Percentiles rank a stretch among this genome's conserved stretches.
phyloP scores from a whole-genome alignment of 106 monocot genomes.

The Dendrobium catenatum region DNA sequence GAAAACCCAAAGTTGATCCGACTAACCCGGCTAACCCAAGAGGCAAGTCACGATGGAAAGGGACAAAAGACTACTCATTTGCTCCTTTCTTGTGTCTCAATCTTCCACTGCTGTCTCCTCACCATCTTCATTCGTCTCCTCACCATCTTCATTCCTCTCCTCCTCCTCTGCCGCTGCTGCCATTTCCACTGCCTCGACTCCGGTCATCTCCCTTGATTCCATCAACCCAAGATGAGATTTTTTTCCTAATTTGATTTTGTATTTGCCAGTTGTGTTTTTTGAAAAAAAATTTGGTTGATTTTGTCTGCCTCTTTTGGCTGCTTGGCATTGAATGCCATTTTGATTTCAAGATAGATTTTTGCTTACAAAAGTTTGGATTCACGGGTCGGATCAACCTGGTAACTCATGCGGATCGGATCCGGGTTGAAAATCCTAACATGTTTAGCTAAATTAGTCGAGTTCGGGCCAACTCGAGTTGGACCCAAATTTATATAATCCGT shows the following conservation, averaged over 20 bases:
- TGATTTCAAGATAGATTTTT: neutral
- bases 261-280: neutral
- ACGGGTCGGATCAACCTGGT: no score
- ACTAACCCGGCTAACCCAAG: neutral
- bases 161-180: neutral
- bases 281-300: no score
- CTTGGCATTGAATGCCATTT: neutral
- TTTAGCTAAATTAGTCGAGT: no score
- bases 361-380: no score
- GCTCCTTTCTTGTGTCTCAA: neutral
- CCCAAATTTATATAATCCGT: no score
- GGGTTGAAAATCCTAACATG: no score
- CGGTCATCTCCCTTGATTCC: slow-evolving; percentile 11
- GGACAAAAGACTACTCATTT: slow-evolving; percentile 25
- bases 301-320: neutral
- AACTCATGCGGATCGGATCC: no score
- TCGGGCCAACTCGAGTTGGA: no score
- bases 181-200: neutral
- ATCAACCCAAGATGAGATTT: slow-evolving; percentile 61
- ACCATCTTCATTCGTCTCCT: neutral
- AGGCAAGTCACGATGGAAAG: slow-evolving; percentile 45
- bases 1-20: no score
- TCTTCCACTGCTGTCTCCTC: neutral
- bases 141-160: neutral
- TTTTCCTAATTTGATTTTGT: neutral